Evolutionary conservation across 164 flowering plant species (phyloP), one percentile per base, ranked within the genome.

Genomic region (Magnolia kwangsiensis): DNA sequence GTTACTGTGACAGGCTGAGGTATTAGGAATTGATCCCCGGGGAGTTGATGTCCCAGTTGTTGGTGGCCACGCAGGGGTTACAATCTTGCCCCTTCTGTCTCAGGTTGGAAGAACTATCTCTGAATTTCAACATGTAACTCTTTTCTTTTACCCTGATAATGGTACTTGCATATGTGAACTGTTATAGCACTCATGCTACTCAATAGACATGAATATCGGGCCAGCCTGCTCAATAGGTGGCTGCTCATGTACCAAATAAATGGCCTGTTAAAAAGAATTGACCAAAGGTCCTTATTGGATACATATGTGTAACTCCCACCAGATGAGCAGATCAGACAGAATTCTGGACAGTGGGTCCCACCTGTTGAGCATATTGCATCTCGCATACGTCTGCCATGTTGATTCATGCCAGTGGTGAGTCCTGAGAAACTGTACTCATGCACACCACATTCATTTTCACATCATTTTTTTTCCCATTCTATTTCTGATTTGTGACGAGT

Each of bases 21-120:
- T 86, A 77, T 76, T 89, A 77, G 89, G 90, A 51, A 76, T 87
- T 82, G 89, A 89, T 76, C 92, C 92, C 0, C 85, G 86, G 72
- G 87, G 86, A 59, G 87, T 89, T 78, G 78, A 74, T 77, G 90
- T 87, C 82, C 92, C 89, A 23, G 92, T 89, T 64, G 88, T 89
- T 61, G 92, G 92, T 63, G 92, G 92, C 24, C 92, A 89, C 85
- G 86, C 92, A 24, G 88, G 90, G 72, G 85, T 87, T 20, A 89
- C 92, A 68, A 89, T 87, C 72, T 78, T 89, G 75, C 92, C 92
- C 75, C 86, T 89, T 69, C 83, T 89, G 51, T 87, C 92, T 14
- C 90, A 87, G 90, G 92, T 89, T 67, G 13, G 79, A 65, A 65
- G 27, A 63, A 59, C 67, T 24, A 51, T 72, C 37, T 72, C 64